A percentile compares a stretch with the other conserved stretches of the same genome.
Conservation (phyloP, 2,329 filamentous ascomycete genomes). For the Amauroascus verrucosus region DNA sequence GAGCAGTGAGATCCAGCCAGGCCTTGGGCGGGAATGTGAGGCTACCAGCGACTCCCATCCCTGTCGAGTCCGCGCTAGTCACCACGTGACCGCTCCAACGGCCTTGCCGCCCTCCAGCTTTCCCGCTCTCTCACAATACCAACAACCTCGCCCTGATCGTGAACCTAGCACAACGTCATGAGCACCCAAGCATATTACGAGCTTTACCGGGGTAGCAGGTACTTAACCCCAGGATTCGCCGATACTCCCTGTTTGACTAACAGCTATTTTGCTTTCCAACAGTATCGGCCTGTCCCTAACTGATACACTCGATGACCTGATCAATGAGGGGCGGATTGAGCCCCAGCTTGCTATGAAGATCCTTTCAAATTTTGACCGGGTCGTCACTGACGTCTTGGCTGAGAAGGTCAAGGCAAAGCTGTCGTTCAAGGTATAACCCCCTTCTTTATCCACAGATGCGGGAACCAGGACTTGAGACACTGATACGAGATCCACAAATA, state of each 20-base stretch:
- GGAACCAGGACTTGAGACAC: not conserved
- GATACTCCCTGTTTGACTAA: conserved; percentile 8
- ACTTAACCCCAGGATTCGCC: conserved; percentile 27
- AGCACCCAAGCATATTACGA: conserved; percentile 63
- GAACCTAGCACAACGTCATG: conserved; percentile 28
- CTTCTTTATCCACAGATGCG: not conserved
- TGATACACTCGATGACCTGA: conserved; percentile 93
- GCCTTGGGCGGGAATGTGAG: not conserved
- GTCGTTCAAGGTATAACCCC: conserved; percentile 72
- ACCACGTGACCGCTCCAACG: not conserved
- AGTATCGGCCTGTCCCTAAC: conserved; percentile 91
- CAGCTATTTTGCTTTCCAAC: conserved; percentile 15
- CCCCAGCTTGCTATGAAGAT: conserved; percentile 99
- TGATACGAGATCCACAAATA: conserved; percentile 29
- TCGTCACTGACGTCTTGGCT: conserved; percentile 79
- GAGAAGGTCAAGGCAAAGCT: conserved; percentile 86
- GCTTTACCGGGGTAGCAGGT: conserved; percentile 98
- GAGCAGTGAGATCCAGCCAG: not conserved
- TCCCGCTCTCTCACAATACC: not conserved
- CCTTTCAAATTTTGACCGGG: conserved; percentile 85
- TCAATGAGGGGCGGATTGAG: conserved; percentile 89
- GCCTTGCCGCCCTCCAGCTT: not conserved
- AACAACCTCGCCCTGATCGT: not conserved
- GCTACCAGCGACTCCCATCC: not conserved
- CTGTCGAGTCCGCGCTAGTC: not conserved